Evolutionary conservation across 306 rosid genomes (phyloP).

Genomic region (Fragaria ananassa): DNA sequence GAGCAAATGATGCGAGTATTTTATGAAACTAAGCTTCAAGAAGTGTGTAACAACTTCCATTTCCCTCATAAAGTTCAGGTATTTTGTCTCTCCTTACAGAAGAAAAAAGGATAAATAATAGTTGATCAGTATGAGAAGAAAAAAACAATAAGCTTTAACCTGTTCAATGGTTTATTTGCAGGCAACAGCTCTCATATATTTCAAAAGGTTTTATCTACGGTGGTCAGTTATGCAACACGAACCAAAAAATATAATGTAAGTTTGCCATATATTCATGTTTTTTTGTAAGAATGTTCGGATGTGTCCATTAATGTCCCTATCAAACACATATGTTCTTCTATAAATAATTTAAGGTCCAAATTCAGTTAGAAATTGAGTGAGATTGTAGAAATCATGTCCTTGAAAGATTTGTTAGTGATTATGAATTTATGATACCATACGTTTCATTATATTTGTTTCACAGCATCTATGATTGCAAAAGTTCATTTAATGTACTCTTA

Average conservation of each 20-base stretch:
- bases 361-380: neutral
- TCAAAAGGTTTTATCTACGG: constrained; percentile 86
- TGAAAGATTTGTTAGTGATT: neutral
- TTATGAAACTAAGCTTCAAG: constrained; percentile 57
- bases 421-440: neutral
- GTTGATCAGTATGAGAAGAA: neutral
- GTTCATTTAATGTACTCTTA: neutral
- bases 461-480: neutral
- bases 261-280: constrained; percentile 18
- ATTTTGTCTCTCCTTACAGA: constrained; percentile 21
- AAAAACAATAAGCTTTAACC: neutral
- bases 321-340: neutral
- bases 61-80: constrained; percentile 98
- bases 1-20: constrained; percentile 54
- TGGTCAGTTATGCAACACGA: constrained; percentile 97
- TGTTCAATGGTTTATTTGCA: constrained; percentile 44
- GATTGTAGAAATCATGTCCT: neutral
- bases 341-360: constrained; percentile 8
- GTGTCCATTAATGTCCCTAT: neutral
- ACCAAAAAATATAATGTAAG: constrained; percentile 91
- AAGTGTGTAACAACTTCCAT: constrained; percentile 75
- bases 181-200: constrained; percentile 92
- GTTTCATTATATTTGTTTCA: neutral
- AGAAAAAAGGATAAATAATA: neutral
- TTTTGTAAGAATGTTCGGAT: neutral